Conservation (phyloP, 2,329 filamentous ascomycete species). For the Colletotrichum horii region DNA sequence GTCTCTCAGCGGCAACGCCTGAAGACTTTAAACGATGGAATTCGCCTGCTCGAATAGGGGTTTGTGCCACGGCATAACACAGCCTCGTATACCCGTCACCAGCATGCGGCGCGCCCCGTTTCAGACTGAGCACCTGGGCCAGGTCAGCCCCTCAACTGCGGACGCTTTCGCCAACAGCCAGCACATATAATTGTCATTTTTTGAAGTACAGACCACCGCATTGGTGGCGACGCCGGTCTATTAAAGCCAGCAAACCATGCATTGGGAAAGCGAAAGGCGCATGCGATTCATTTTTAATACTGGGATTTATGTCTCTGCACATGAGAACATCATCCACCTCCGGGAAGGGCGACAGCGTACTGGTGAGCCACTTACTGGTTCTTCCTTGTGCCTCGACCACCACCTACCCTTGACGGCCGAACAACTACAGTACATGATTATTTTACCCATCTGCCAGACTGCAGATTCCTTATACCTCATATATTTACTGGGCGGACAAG, state of each 20-base stretch:
- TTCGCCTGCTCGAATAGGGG: not conserved
- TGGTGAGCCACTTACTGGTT: not conserved
- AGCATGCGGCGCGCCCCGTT: slow-evolving; percentile 14
- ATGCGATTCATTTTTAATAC: not conserved
- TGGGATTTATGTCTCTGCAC: not conserved
- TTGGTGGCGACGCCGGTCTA: not conserved
- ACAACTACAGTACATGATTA: slow-evolving; percentile 9
- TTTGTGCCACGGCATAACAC: slow-evolving; percentile 10
- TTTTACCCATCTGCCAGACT: not conserved
- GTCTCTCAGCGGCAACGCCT: slow-evolving; percentile 32
- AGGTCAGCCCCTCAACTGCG: slow-evolving; percentile 2
- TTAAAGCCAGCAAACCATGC: not conserved
- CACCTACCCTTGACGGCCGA: not conserved
- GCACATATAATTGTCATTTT: not conserved
- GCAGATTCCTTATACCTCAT: slow-evolving; percentile 6
- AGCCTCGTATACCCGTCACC: slow-evolving; percentile 4
- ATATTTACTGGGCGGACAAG: slow-evolving; percentile 3
- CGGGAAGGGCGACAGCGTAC: not conserved
- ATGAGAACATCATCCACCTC: not conserved
- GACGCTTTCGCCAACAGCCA: not conserved
- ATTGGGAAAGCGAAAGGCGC: slow-evolving; percentile 10
- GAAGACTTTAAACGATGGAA: not conserved
- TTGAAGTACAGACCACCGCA: not conserved
- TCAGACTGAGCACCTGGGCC: slow-evolving; percentile 12
- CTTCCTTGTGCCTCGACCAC: not conserved